Evolutionary conservation across 306 rosid species (phyloP).

Genomic region (Mimosa pudica): DNA sequence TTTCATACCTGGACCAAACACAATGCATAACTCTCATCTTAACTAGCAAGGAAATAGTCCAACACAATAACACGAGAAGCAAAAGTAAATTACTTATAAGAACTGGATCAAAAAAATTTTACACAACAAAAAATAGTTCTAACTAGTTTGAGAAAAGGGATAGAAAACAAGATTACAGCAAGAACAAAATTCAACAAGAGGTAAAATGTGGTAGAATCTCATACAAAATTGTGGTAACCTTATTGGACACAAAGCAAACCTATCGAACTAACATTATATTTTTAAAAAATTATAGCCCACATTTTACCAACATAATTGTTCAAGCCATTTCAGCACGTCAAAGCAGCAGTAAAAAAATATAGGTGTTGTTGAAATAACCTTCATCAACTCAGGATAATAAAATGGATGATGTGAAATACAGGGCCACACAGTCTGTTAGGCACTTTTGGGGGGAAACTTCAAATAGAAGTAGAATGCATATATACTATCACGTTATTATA

Average conservation of each 20-base stretch:
- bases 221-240: constrained; percentile 13
- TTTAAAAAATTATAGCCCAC: background rate
- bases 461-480: background rate
- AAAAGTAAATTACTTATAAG: constrained; percentile 11
- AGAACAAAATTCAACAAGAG: background rate
- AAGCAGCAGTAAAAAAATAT: background rate
- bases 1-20: constrained; percentile 82
- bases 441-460: background rate
- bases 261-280: background rate
- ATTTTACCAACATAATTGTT: constrained; percentile 10
- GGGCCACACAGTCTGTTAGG: background rate
- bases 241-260: constrained; percentile 5
- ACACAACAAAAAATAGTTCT: background rate
- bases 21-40: constrained; percentile 15
- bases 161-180: background rate
- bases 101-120: background rate
- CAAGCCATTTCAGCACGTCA: background rate
- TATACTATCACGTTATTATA: background rate
- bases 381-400: background rate
- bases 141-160: background rate
- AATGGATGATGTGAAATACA: background rate
- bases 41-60: background rate
- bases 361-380: background rate
- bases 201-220: constrained; percentile 5
- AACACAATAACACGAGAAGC: constrained; percentile 18